These are phyloP conservation scores for Scheffersomyces lignicola DNA, from an alignment of 1,139 yeast genomes.

Conservation along the genomic window DNA sequence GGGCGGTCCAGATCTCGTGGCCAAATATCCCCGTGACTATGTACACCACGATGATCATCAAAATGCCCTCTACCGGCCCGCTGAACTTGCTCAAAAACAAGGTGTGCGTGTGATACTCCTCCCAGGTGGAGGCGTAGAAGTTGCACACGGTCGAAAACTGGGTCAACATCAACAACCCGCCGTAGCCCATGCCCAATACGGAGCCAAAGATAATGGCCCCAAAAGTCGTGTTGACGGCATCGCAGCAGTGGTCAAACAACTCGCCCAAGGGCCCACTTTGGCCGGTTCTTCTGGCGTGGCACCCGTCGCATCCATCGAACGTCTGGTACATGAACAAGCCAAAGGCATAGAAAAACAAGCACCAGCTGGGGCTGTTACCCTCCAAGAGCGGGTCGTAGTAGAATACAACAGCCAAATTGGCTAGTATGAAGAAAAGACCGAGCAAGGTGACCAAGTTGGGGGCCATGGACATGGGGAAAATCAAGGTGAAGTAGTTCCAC, in stretches of 20 bases:
- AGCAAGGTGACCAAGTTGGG: constrained; percentile 82
- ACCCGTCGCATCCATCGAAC: constrained; percentile 95
- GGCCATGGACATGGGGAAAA: constrained; percentile 86
- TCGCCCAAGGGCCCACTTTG: constrained; percentile 96
- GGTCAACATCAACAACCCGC: constrained; percentile 58
- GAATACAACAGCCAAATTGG: constrained; percentile 65
- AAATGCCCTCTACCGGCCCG: constrained; percentile 94
- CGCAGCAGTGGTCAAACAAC: constrained; percentile 89
- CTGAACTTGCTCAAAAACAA: constrained; percentile 76
- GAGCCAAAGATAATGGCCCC: constrained; percentile 74
- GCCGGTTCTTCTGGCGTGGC: constrained; percentile 90
- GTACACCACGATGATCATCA: constrained; percentile 59
- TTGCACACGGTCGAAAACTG: constrained; percentile 80
- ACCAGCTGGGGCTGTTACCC: constrained; percentile 71
- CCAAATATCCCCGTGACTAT: constrained; percentile 68
- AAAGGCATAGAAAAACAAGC: constrained; percentile 74
- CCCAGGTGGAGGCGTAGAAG: constrained; percentile 93
- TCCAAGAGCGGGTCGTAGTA: constrained; percentile 72
- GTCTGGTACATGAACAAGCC: constrained; percentile 92
- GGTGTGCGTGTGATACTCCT: constrained; percentile 88
- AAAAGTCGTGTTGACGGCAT: constrained; percentile 85
- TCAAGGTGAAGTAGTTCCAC: constrained; percentile 68
- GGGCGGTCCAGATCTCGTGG: constrained; percentile 62
- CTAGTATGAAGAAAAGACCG: constrained; percentile 70
- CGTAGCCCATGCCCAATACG: constrained; percentile 70